Evolutionary conservation across 2,329 filamentous ascomycete genomes (phyloP), one percentile per base, ranked within the genome.

Genomic region (Tolypocladium sp.): DNA sequence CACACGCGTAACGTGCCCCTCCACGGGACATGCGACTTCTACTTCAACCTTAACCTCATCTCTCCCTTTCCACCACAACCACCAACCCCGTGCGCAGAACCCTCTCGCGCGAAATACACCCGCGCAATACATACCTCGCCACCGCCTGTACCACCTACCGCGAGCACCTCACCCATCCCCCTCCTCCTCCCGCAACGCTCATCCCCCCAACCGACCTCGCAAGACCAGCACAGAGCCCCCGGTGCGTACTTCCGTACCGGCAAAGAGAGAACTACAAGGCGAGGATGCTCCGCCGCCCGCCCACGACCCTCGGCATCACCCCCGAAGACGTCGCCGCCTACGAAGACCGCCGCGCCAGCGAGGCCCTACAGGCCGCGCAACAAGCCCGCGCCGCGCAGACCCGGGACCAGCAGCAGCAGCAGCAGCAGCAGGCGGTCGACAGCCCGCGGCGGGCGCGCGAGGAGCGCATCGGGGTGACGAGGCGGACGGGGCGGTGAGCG

Each of bases 301-400:
- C 88, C 13, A 91, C 88, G 54, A 82, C 82, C 17, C 83, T 91
- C 62, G 77, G 81, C 58, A 81, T 91, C 63, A 90, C 87, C 2
- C 78, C 84, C 55, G 85, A 89, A 68, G 88, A 91, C 71, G 79
- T 91, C 44, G 85, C 86, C 44, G 77, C 82, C 58, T 90, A 89
- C 74, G 87, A 91, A 68, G 85, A 87, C 70, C 79, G 80, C 35
- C 81, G 85, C 61, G 76, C 75, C 30, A 72, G 72, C 57, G 73
- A 78, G 61, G 74, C 73, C 38, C 69, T 71, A 20, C 68, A 67
- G 27, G 69, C 68, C 12, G 68, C 70, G 22, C 73, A 74, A 56
- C 66, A 70, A 46, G 70, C 69, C 12, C 49, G 30, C 25, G 44
- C 44, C 62, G 64, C 17, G 63, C 68, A 33, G 68, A 67, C 4